Base-by-base conservation (phyloP, 257 asterid genomes). In the Schizonepeta tenuifolia region DNA sequence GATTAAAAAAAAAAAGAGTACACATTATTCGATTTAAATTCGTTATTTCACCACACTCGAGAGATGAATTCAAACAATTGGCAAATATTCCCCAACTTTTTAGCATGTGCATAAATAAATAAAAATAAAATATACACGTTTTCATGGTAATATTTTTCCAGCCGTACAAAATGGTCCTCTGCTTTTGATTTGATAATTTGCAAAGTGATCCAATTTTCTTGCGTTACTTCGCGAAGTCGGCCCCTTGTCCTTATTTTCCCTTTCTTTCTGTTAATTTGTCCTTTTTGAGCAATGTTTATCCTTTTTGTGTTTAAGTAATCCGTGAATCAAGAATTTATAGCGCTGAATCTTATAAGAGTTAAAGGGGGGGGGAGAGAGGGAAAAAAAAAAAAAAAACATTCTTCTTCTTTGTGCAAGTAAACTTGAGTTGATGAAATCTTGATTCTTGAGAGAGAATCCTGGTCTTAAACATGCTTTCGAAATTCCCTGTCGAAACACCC, bases 381-480 rank as follows among this genome's bases (percentile, higher is more conserved):
- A n/a, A n/a, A n/a, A n/a, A 38, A 0, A 15, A 12, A 6, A 15
- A 8, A 2, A 20, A 9, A 4, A 20, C 50, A 3, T 22, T 62
- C 50, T 63, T 69, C 26, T 46, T 75, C 17, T 64, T 44, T 38
- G 41, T 7, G 2, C 2, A 24, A 24, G 4, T 33, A 50, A 40
- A 54, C 59, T 51, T 41, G 63, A 59, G 56, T 65, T 60, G 69
- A 71, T 58, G 73, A 26, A 80, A 20, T 67, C 67, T 65, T 74
- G 76, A 76, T 46, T 73, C 66, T 63, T 71, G 67, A 26, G 36
- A 26, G 24, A 20, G 53, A 13, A 17, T 47, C 18, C 15, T 51
- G 71, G 53, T 67, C 54, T 0, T 28, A 58, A 81, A 80, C 81
- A 89, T 91, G 96, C 75, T 81, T 22, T 75, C 87, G 0, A 83